Evolutionary conservation across 352 stramenopile genomes (phyloP).

Genomic region (Phytophthora lateralis): DNA sequence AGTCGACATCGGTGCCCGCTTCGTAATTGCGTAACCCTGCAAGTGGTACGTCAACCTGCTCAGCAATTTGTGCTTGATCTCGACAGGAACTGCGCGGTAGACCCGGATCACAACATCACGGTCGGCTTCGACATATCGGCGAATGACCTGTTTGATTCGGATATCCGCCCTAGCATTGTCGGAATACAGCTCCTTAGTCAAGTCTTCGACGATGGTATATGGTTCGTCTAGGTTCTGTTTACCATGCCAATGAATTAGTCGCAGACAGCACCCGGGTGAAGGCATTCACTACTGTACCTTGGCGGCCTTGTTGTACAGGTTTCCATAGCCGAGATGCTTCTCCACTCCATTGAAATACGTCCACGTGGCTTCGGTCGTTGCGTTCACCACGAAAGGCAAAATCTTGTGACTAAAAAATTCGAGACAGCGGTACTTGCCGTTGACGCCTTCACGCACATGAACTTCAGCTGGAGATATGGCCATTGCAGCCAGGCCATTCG

Average conservation of each 20-base stretch:
- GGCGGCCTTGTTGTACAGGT: conserved; percentile 37
- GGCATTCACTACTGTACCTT: conserved; percentile 10
- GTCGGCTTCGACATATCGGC: conserved; percentile 57
- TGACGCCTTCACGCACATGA: conserved; percentile 20
- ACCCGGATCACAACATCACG: conserved; percentile 66
- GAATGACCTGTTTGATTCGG: conserved; percentile 57
- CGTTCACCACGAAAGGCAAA: conserved; percentile 22
- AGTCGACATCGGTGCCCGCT: conserved; percentile 30
- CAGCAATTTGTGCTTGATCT: conserved; percentile 51
- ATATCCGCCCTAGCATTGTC: conserved; percentile 54
- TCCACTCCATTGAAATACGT: conserved; percentile 34
- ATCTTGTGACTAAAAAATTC: conserved; percentile 31
- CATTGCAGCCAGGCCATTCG: conserved; percentile 23
- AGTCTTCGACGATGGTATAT: conserved; percentile 62
- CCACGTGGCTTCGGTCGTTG: conserved; percentile 23
- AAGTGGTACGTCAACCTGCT: conserved; percentile 43
- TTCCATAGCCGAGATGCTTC: conserved; percentile 34
- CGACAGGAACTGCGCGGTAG: conserved; percentile 47
- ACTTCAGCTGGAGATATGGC: conserved; percentile 21
- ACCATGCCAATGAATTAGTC: neutral
- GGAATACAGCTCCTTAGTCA: conserved; percentile 55
- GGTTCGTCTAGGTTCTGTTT: conserved; percentile 37
- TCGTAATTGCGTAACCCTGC: conserved; percentile 60
- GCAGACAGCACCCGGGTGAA: neutral
- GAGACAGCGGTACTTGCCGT: conserved; percentile 19